Base-by-base conservation (phyloP, 441 rosid genomes). In the Gossypium laxum region DNA sequence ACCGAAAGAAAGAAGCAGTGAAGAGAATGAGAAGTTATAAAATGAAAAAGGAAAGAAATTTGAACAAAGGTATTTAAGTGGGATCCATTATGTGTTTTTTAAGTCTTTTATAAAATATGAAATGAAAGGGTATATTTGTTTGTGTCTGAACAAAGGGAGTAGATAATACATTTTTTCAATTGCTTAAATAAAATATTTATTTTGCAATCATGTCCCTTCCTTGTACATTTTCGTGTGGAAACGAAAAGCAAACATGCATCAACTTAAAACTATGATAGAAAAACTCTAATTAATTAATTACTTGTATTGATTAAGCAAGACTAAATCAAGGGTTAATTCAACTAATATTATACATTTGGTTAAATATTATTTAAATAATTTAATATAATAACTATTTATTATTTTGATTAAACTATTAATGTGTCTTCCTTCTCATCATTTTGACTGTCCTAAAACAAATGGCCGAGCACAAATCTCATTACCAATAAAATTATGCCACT, bases 81-180 rank as follows among this genome's bases (percentile, higher is more conserved):
- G 73, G 72, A 18, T 43, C 73, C 73, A 70, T 38, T 38, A 1
- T 34, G 43, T 7, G 43, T 34, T 34, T 34, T 34, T 34, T 34
- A 38, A 38, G 45, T n/a, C 43, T 7, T 38, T 38, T 38, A 7
- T 38, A 38, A 38, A 38, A 38, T 38, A 38, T 38, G 11, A 38
- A 38, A 38, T 8, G 45, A 38, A 38, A 38, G 45, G 45, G 45
- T 38, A 38, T 38, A 38, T 38, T 38, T 38, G 12, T 38, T 38
- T 38, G 45, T 38, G 45, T 38, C 45, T 38, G 45, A 38, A 38
- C 45, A 38, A 38, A 38, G 45, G 45, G 45, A 38, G 12, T 34
- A 6, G 43, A 34, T 1, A 34, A 34, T 34, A 34, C 43, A 34
- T 34, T 34, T 34, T 6, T 34, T 38, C 45, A 38, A 1, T 38